Evolutionary conservation across 768 basidiomycete species (phyloP).

Genomic region (Pisolithus marmoratus): DNA sequence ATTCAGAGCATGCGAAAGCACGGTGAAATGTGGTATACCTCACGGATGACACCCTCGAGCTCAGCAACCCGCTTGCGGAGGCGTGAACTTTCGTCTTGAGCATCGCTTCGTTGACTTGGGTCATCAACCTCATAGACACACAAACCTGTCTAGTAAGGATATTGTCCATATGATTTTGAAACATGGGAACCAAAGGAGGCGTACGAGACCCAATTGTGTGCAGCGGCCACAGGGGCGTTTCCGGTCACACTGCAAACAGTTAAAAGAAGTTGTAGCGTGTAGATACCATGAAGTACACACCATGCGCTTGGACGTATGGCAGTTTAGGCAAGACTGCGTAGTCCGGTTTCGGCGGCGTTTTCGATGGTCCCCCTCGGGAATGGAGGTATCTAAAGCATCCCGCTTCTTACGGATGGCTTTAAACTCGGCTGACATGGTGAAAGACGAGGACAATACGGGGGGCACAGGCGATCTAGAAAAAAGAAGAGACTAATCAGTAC

Average conservation of each 20-base stretch:
- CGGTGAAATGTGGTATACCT: conserved; percentile 35
- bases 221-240: conserved; percentile 45
- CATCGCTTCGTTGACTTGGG: conserved; percentile 47
- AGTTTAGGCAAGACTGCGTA: conserved; percentile 69
- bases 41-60: conserved; percentile 79
- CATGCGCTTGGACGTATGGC: conserved; percentile 71
- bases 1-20: neutral
- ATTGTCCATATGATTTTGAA: conserved; percentile 9
- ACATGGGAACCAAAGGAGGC: conserved; percentile 24
- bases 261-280: neutral
- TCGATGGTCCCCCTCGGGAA: conserved; percentile 48
- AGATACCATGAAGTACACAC: conserved; percentile 27
- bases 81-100: conserved; percentile 57
- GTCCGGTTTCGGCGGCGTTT: conserved; percentile 66
- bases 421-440: conserved; percentile 24
- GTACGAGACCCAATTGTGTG: conserved; percentile 35
- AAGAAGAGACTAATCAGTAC: too few species aligned
- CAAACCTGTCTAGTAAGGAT: conserved; percentile 55
- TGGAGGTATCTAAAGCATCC: conserved; percentile 19
- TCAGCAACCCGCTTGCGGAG: conserved; percentile 75
- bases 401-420: conserved; percentile 27
- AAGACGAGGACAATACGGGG: conserved; percentile 2
- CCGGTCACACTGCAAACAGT: conserved; percentile 35
- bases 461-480: neutral
- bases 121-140: conserved; percentile 86